A percentile compares a stretch with the other conserved stretches of the same genome.
These are phyloP conservation scores for Pestalotiopsis sp. DNA, from an alignment of 2,329 filamentous ascomycete species.

Conservation along the genomic window DNA sequence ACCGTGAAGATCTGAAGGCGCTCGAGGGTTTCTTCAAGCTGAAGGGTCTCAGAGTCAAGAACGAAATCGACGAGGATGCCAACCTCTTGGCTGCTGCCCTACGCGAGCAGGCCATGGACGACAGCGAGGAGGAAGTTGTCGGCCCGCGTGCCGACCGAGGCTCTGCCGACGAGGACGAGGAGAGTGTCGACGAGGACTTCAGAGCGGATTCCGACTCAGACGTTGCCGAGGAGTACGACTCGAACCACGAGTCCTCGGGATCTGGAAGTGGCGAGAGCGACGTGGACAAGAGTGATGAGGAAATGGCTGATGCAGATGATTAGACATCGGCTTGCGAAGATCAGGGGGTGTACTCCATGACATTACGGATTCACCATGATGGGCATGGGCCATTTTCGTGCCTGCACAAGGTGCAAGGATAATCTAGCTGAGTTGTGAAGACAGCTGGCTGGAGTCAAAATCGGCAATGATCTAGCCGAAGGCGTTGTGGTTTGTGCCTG, in stretches of 20 bases:
- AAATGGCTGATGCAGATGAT: constrained; percentile 53
- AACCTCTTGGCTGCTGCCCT: constrained; percentile 79
- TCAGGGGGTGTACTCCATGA: not conserved
- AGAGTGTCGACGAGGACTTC: constrained; percentile 96
- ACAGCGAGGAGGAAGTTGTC: constrained; percentile 77
- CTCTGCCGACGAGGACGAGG: constrained; percentile 93
- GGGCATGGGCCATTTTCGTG: not conserved
- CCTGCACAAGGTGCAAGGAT: constrained; percentile 37
- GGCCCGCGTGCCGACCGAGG: constrained; percentile 75
- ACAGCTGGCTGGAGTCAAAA: not conserved
- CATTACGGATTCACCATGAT: not conserved
- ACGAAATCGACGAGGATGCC: constrained; percentile 96
- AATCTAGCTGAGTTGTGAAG: not conserved
- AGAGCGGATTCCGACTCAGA: constrained; percentile 89
- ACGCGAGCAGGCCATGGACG: constrained; percentile 73
- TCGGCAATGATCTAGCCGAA: not conserved
- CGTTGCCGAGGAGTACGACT: constrained; percentile 95
- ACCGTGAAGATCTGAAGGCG: constrained; percentile 93
- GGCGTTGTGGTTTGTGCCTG: not conserved
- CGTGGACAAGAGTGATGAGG: constrained; percentile 53
- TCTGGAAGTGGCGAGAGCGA: constrained; percentile 69
- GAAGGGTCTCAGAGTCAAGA: constrained; percentile 94
- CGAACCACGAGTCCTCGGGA: constrained; percentile 83
- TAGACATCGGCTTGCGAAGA: constrained; percentile 25
- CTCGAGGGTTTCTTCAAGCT: constrained; percentile 98